phyloP scores from a whole-genome alignment of 352 stramenopile species.

The Phytophthora litchii region DNA sequence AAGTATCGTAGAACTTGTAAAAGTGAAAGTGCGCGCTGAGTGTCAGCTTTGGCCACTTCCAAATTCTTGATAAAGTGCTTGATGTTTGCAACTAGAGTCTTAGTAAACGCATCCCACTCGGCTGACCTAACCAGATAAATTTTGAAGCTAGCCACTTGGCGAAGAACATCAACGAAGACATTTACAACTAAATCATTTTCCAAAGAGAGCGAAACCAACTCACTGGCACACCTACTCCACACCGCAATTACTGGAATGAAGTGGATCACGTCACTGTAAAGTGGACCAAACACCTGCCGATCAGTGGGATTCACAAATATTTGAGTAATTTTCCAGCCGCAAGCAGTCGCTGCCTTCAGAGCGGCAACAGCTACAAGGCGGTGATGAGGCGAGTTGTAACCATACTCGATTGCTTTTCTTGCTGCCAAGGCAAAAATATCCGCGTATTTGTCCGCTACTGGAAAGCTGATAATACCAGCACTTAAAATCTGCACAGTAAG shows the following conservation, averaged over 20 bases:
- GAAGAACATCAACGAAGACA: conserved; percentile 45
- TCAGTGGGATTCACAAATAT: conserved; percentile 44
- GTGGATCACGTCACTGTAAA: conserved; percentile 54
- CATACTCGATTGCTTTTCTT: conserved; percentile 30
- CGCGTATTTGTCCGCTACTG: conserved; percentile 24
- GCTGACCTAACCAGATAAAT: conserved; percentile 37
- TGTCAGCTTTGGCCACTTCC: conserved; percentile 21
- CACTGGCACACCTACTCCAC: conserved; percentile 43
- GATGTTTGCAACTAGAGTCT: conserved; percentile 46
- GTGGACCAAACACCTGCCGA: conserved; percentile 33
- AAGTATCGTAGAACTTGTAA: conserved; percentile 54
- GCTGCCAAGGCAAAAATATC: conserved; percentile 31
- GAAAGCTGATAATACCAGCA: conserved; percentile 20
- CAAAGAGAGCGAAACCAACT: conserved; percentile 39
- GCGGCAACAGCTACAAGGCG: conserved; percentile 32
- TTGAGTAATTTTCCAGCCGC: conserved; percentile 53
- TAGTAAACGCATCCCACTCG: conserved; percentile 57
- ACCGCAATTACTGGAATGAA: conserved; percentile 47
- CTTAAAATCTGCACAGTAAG: conserved; percentile 24
- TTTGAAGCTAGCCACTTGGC: conserved; percentile 42
- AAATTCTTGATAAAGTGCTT: conserved; percentile 51
- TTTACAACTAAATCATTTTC: conserved; percentile 40
- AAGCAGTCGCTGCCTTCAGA: conserved; percentile 47
- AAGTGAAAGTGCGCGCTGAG: conserved; percentile 42
- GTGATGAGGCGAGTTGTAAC: conserved; percentile 25